Evolutionary conservation across 2,329 filamentous ascomycete species (phyloP).

Genomic region (Rhynchosporium secalis): DNA sequence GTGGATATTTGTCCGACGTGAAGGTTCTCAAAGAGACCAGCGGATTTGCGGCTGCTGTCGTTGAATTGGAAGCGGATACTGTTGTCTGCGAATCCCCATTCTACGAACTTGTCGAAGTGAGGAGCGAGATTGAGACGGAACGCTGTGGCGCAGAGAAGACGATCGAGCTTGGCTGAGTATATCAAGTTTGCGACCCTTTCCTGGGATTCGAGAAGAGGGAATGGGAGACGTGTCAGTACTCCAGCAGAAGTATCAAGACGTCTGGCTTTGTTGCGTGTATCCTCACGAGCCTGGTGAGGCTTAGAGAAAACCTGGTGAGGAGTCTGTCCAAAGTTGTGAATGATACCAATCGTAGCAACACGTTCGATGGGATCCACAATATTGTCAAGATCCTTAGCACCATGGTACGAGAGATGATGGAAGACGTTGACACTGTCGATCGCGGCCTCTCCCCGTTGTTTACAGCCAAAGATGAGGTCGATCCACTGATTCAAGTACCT

Average conservation of each 20-base stretch:
- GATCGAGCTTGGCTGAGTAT: conserved; percentile 77
- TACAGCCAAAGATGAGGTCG: conserved; percentile 89
- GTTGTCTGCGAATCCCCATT: conserved; percentile 95
- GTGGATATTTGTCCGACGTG: conserved; percentile 88
- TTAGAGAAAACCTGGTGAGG: conserved; percentile 90
- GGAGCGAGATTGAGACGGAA: conserved; percentile 87
- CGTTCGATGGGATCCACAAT: conserved; percentile 88
- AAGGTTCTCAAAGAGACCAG: conserved; percentile 90
- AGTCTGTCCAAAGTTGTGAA: conserved; percentile 98
- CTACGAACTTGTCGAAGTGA: conserved; percentile 83
- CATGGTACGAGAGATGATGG: conserved; percentile 92
- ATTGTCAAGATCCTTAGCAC: conserved; percentile 86
- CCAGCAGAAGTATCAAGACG: conserved; percentile 78
- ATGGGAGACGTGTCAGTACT: conserved; percentile 73
- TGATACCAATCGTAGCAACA: conserved; percentile 87
- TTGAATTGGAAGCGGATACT: conserved; percentile 88
- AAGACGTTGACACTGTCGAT: conserved; percentile 93
- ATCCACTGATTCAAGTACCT: conserved; percentile 92
- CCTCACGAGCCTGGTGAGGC: conserved; percentile 75
- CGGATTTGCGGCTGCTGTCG: conserved; percentile 76
- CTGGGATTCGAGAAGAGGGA: conserved; percentile 69
- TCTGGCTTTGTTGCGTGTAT: conserved; percentile 61
- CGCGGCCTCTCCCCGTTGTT: conserved; percentile 90
- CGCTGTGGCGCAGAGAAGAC: conserved; percentile 78
- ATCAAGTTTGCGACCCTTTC: conserved; percentile 79